phyloP scores from a whole-genome alignment of 2,329 filamentous ascomycete species.

The Diaporthe aspalathi region DNA sequence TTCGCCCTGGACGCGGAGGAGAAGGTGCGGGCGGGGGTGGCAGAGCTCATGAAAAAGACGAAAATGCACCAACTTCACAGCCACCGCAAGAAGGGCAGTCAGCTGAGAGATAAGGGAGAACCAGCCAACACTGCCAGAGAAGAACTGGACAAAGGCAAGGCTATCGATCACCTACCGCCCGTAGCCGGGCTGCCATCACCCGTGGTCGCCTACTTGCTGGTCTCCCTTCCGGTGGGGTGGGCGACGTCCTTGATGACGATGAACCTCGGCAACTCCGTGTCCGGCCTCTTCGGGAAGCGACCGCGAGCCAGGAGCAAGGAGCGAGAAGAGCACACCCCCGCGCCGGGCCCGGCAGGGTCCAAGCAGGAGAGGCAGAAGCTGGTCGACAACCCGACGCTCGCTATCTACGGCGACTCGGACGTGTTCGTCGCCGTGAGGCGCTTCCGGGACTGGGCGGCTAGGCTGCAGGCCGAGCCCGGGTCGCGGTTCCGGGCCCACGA shows the following conservation, averaged over 20 bases:
- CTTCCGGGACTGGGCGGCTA: slow-evolving; percentile 72
- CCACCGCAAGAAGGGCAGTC: slow-evolving; percentile 22
- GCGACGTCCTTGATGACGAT: slow-evolving; percentile 72
- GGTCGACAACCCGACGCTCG: slow-evolving; percentile 69
- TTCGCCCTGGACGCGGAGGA: slow-evolving; percentile 59
- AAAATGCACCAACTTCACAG: slow-evolving; percentile 46
- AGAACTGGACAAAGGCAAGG: slow-evolving; percentile 43
- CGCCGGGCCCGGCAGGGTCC: background rate
- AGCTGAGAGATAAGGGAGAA: slow-evolving; percentile 3
- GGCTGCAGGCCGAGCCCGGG: slow-evolving; percentile 54
- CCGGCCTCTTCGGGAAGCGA: slow-evolving; percentile 43
- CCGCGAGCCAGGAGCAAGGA: slow-evolving; percentile 29
- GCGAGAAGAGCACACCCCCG: slow-evolving; percentile 21
- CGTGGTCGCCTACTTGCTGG: slow-evolving; percentile 68
- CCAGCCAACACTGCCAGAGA: background rate
- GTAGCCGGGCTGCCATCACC: slow-evolving; percentile 52
- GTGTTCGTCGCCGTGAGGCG: slow-evolving; percentile 75
- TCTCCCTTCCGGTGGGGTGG: slow-evolving; percentile 74
- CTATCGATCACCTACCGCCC: slow-evolving; percentile 43
- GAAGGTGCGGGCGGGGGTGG: slow-evolving; percentile 58
- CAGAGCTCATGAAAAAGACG: slow-evolving; percentile 59
- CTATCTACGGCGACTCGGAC: slow-evolving; percentile 81
- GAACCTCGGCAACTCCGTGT: slow-evolving; percentile 55
- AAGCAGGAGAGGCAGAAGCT: slow-evolving; percentile 61
- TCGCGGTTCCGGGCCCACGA: slow-evolving; percentile 57